Percentiles rank a stretch among this genome's conserved stretches.
Evolutionary conservation across 305 asterid species (phyloP).

Genomic region (Fraxinus platypoda): DNA sequence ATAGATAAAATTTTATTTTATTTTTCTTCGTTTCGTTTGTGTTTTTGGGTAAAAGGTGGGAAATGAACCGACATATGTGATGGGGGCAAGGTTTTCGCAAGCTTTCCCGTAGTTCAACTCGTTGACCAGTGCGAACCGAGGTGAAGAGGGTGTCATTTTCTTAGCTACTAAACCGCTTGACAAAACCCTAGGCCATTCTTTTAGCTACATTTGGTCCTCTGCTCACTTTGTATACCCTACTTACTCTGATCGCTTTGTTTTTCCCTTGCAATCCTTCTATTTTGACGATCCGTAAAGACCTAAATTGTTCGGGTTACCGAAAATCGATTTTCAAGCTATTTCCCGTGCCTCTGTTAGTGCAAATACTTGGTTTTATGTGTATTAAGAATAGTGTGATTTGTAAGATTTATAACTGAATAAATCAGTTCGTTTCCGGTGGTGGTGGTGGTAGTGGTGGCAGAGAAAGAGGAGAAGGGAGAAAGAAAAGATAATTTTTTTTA

Average conservation of each 20-base stretch:
- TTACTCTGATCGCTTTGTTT: slow-evolving; percentile 81
- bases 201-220: slow-evolving; percentile 91
- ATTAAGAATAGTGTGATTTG: no score
- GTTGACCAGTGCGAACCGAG: slow-evolving; percentile 58
- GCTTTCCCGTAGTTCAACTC: slow-evolving; percentile 83
- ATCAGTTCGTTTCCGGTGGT: no score
- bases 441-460: no score
- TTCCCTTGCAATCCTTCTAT: slow-evolving; percentile 87
- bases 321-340: slow-evolving; percentile 82
- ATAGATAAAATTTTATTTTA: no score
- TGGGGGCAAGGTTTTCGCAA: slow-evolving; percentile 94
- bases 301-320: slow-evolving; percentile 45
- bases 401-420: no score
- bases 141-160: slow-evolving; percentile 61
- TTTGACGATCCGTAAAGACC: slow-evolving; percentile 67
- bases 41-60: slow-evolving; percentile 36
- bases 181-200: slow-evolving; percentile 95
- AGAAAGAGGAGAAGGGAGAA: no score
- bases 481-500: no score
- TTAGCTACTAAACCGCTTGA: slow-evolving; percentile 61
- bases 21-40: background rate
- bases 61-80: slow-evolving; percentile 77
- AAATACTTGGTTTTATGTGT: slow-evolving; percentile 35
- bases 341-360: slow-evolving; percentile 93
- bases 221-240: slow-evolving; percentile 85